Base-by-base conservation (phyloP, 208 protist genomes). In the Naegleria gruberi region DNA sequence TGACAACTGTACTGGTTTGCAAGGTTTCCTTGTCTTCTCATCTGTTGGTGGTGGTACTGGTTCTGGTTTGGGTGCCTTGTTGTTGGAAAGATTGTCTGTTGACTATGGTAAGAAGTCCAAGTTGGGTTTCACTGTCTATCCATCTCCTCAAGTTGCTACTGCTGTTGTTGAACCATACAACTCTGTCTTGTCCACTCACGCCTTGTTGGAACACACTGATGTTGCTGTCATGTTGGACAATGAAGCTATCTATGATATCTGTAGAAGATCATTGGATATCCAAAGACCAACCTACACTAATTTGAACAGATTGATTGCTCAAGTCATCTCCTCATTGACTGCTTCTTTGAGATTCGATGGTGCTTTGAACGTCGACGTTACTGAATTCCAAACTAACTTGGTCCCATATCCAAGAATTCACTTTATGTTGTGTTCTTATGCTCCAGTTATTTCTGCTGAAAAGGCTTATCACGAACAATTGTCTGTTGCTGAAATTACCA, bases 61-160 rank as follows among this genome's bases (percentile, higher is more conserved):
- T 91, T 99, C 98, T 83, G 98, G 98, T 92, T 96, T 99, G 74
- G 97, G 96, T 90, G 94, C 98, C 7, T 95, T 99, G 26, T 95
- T 99, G 17, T 94, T 99, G 46, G 97, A 99, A 94, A 94, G 97
- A 90, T 96, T 99, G 43, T 99, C 98, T 37, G 96, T 98, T 47
- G 98, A 99, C 90, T 99, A 99, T 93, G 97, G 97, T 94, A 99
- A 99, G 94, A 99, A 99, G 95, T 98, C 97, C 89, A 99, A 99
- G 94, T 93, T 99, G 45, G 95, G 97, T 89, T 98, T 98, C 94
- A 95, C 95, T 91, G 94, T 99, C 86, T 97, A 97, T 92, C 98
- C 98, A 87, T 97, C 97, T 41, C 98, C 98, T 57, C 95, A 99
- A 94, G 95, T 99, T 47, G 97, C 97, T 30, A 98, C 95, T 89